A percentile compares a stretch with the other conserved stretches of the same genome.
Conservation (phyloP, 495 filamentous ascomycete species). For the Sabuloglossum arenarium region DNA sequence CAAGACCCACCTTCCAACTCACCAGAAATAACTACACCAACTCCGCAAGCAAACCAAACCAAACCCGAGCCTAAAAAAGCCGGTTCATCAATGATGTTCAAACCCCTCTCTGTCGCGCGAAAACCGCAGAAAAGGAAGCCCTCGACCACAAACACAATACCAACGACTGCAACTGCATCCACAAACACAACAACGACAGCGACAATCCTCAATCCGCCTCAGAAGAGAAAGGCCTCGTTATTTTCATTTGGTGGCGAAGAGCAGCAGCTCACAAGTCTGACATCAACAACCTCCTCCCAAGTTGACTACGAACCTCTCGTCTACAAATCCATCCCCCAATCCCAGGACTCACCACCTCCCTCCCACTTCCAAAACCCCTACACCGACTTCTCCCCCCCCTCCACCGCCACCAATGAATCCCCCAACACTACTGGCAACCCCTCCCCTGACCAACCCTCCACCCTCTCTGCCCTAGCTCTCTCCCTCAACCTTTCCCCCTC, state of each 20-base stretch:
- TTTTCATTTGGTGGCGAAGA: neutral
- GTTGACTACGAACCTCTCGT: constrained; percentile 20
- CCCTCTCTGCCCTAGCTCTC: constrained; percentile 42
- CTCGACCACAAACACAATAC: constrained; percentile 8
- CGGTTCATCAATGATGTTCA: constrained; percentile 71
- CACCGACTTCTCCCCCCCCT: neutral
- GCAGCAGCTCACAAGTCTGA: neutral
- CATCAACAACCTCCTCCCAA: neutral
- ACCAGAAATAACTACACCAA: neutral
- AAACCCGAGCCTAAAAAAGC: constrained; percentile 22
- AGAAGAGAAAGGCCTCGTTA: neutral
- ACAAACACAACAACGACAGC: constrained; percentile 1
- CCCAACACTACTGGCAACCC: neutral
- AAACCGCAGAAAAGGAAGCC: constrained; percentile 47
- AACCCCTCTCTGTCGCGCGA: constrained; percentile 58
- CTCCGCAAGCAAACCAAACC: neutral
- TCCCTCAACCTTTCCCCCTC: constrained; percentile 55
- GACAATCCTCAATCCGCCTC: neutral
- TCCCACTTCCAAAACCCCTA: neutral
- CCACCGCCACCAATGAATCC: neutral
- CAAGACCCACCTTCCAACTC: neutral
- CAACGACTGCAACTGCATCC: constrained; percentile 6
- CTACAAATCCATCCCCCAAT: neutral
- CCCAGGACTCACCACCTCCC: neutral
- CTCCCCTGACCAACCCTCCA: constrained; percentile 8